phyloP scores from a whole-genome alignment of 768 basidiomycete genomes.

The Termitomyces sp. region DNA sequence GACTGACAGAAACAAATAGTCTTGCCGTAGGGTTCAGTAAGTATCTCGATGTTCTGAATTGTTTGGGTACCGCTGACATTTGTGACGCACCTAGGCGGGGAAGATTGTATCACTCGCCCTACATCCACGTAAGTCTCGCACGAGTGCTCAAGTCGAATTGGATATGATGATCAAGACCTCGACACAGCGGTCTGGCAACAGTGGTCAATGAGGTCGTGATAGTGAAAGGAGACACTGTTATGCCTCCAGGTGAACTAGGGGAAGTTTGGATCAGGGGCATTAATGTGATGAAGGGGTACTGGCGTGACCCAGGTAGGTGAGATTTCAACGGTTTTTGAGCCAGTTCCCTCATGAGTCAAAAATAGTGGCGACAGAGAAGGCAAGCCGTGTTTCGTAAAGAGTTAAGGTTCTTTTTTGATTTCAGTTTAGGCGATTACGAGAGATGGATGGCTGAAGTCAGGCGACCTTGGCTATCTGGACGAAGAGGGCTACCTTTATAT shows the following conservation, averaged over 20 bases:
- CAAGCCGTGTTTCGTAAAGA: background rate
- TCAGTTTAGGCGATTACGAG: slow-evolving; percentile 28
- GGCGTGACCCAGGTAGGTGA: slow-evolving; percentile 36
- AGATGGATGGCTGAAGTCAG: slow-evolving; percentile 44
- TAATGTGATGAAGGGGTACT: slow-evolving; percentile 49
- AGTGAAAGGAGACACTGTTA: slow-evolving; percentile 25
- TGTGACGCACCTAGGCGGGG: slow-evolving; percentile 28
- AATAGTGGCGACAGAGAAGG: slow-evolving; percentile 25
- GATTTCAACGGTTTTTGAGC: background rate
- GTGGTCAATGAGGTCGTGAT: slow-evolving; percentile 43
- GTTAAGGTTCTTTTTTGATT: slow-evolving; percentile 4
- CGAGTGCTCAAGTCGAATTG: background rate
- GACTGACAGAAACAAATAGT: slow-evolving; percentile 49
- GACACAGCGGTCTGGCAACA: slow-evolving; percentile 34
- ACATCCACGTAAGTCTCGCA: slow-evolving; percentile 32
- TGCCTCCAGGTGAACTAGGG: slow-evolving; percentile 26
- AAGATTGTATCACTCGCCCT: slow-evolving; percentile 46
- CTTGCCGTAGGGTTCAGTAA: slow-evolving; percentile 31
- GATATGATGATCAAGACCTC: background rate
- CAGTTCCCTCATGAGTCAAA: background rate
- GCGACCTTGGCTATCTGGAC: slow-evolving; percentile 39
- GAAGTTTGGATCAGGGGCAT: slow-evolving; percentile 42
- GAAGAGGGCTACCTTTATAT: slow-evolving; percentile 47
- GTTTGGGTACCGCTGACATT: background rate
- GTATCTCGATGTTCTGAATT: slow-evolving; percentile 3